These are phyloP conservation scores for Nakazawaea populi DNA, from an alignment of 805 yeast genomes.

Conservation along the genomic window DNA sequence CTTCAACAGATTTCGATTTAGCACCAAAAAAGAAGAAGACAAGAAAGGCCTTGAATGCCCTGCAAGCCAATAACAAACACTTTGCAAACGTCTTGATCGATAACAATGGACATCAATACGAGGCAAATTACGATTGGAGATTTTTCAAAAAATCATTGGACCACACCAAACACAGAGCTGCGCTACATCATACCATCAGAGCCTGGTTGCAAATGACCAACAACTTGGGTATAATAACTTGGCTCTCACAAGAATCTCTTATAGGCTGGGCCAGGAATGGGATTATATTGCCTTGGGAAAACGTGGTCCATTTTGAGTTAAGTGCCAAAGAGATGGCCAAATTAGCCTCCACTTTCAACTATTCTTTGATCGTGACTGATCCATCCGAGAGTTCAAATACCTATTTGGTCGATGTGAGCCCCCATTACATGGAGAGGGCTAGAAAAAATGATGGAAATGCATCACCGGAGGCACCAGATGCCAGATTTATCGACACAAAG, in stretches of 20 bases:
- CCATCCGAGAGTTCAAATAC: constrained; percentile 39
- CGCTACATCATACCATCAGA: constrained; percentile 39
- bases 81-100: constrained; percentile 25
- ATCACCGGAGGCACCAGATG: constrained; percentile 39
- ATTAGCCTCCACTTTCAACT: constrained; percentile 40
- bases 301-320: constrained; percentile 42
- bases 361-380: constrained; percentile 37
- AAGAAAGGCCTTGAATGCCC: constrained; percentile 24
- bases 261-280: constrained; percentile 49
- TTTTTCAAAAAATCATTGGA: constrained; percentile 44
- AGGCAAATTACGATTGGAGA: constrained; percentile 57
- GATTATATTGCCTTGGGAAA: constrained; percentile 47
- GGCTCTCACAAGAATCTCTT: constrained; percentile 45
- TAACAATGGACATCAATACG: constrained; percentile 25
- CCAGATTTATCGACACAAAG: constrained; percentile 54
- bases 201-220: constrained; percentile 40
- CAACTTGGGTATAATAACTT: constrained; percentile 34
- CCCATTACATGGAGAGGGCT: constrained; percentile 43
- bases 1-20: constrained; percentile 19
- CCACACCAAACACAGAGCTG: constrained; percentile 31
- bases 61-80: constrained; percentile 23
- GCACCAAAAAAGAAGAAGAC: constrained; percentile 23
- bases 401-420: constrained; percentile 40
- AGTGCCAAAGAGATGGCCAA: constrained; percentile 41
- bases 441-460: constrained; percentile 40